These are phyloP conservation scores for Ramalina intermedia DNA, from an alignment of 495 filamentous ascomycete genomes.

Conservation along the genomic window DNA sequence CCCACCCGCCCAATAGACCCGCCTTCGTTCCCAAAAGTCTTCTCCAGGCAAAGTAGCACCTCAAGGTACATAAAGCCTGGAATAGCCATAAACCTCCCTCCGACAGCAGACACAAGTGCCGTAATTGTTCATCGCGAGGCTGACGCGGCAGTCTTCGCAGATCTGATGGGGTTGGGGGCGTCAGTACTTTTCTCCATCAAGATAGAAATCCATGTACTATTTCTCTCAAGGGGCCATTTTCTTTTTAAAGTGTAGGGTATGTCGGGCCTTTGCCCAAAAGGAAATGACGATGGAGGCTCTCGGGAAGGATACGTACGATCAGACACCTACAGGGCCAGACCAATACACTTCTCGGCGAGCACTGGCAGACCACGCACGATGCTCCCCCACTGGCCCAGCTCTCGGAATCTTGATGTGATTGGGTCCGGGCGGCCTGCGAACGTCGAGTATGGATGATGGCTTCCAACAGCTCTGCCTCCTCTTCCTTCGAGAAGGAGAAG, in stretches of 20 bases:
- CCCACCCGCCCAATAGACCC: neutral
- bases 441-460: conserved; percentile 58
- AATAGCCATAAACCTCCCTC: conserved; percentile 72
- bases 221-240: too few species aligned
- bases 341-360: conserved; percentile 71
- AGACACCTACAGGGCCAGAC: conserved; percentile 95
- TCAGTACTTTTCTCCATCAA: too few species aligned
- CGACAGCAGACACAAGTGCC: conserved; percentile 89
- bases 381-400: conserved; percentile 55
- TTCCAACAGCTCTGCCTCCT: conserved; percentile 71
- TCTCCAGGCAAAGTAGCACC: neutral
- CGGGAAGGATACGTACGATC: conserved; percentile 21
- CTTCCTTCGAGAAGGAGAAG: conserved; percentile 40
- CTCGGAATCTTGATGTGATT: conserved; percentile 9
- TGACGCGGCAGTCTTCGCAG: conserved; percentile 89
- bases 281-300: too few species aligned
- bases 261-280: too few species aligned
- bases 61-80: conserved; percentile 80
- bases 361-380: conserved; percentile 85
- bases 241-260: too few species aligned
- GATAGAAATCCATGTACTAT: too few species aligned
- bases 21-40: neutral
- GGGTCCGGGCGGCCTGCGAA: conserved; percentile 14
- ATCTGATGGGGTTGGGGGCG: conserved; percentile 19
- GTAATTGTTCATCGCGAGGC: conserved; percentile 92